phyloP scores from a whole-genome alignment of 108 stramenopile species.

The Bacterosira constricta region DNA sequence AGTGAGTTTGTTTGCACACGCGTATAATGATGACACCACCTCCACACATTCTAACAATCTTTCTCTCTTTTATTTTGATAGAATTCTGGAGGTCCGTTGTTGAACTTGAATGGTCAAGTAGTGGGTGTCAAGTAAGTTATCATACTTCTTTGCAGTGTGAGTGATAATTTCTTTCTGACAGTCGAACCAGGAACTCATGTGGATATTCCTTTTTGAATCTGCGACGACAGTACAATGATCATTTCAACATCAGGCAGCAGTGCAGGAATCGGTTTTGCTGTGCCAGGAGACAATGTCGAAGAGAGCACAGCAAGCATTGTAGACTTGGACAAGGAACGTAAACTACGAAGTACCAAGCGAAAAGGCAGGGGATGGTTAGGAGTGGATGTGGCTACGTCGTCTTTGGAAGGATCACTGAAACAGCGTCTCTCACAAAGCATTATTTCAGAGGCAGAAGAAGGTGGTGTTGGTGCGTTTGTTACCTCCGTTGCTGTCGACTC shows the following conservation, averaged over 20 bases:
- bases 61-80: not conserved
- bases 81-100: slow-evolving; percentile 90
- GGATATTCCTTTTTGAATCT: too few species aligned
- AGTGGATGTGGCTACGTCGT: slow-evolving; percentile 15
- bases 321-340: slow-evolving; percentile 30
- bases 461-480: slow-evolving; percentile 22
- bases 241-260: slow-evolving; percentile 84
- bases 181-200: slow-evolving; percentile 86
- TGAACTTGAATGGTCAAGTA: slow-evolving; percentile 80
- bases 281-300: slow-evolving; percentile 91
- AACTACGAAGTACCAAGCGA: not conserved
- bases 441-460: not conserved
- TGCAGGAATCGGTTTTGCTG: slow-evolving; percentile 96
- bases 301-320: slow-evolving; percentile 31
- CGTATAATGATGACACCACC: too few species aligned
- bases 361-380: slow-evolving; percentile 46
- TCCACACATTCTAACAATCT: not conserved
- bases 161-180: slow-evolving; percentile 83
- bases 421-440: not conserved
- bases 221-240: slow-evolving; percentile 94
- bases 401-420: slow-evolving; percentile 5
- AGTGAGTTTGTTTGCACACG: too few species aligned
- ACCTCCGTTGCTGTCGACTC: slow-evolving; percentile 16
- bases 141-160: slow-evolving; percentile 72
- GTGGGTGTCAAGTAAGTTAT: slow-evolving; percentile 93